Evolutionary conservation across 2,329 filamentous ascomycete genomes (phyloP), one percentile per base, ranked within the genome.

Genomic region (Colletotrichum lindemuthianum): DNA sequence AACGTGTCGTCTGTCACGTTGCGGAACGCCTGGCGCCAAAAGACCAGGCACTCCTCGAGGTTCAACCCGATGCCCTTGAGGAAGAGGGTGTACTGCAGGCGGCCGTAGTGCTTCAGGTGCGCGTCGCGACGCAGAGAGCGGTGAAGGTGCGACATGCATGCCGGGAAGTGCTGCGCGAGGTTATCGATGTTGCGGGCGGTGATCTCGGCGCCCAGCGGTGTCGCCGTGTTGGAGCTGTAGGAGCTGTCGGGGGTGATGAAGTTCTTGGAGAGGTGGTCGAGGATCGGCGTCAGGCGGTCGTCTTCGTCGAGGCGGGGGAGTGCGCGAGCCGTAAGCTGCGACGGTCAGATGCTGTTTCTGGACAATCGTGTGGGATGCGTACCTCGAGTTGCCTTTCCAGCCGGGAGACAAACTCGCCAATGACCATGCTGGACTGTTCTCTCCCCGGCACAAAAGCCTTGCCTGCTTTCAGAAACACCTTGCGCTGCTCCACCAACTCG

Each of bases 101-200:
- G 92, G 12, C 93, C 94, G 72, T 85, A 97, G 77, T 99, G 94
- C 79, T 97, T 97, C 68, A 99, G 83, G 74, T 99, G 94, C 11
- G 89, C 90, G 73, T 97, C 95, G 65, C 93, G 91, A 59, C 93
- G 91, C 37, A 99, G 83, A 3, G 91, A 91, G 59, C 88, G 89
- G 77, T 99, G 96, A 32, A 99, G 83, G 74, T 96, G 91, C 65
- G 91, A 90, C 95, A 98, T 98, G 81, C 96, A 98, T 8, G 96
- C 87, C 0, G 93, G 93, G 80, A 97, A 97, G 76, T 95, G 89
- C 61, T 90, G 83, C 3, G 91, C 90, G 4, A 98, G 86, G 32
- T 82, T 84, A 76, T 97, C 93, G 69, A 99, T 88, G 72, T 91
- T 92, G 68, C 87, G 84, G 1, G 93, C 93, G 8, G 88, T 90